Conservation (phyloP, 306 rosid genomes). For the Vigna mungo region DNA sequence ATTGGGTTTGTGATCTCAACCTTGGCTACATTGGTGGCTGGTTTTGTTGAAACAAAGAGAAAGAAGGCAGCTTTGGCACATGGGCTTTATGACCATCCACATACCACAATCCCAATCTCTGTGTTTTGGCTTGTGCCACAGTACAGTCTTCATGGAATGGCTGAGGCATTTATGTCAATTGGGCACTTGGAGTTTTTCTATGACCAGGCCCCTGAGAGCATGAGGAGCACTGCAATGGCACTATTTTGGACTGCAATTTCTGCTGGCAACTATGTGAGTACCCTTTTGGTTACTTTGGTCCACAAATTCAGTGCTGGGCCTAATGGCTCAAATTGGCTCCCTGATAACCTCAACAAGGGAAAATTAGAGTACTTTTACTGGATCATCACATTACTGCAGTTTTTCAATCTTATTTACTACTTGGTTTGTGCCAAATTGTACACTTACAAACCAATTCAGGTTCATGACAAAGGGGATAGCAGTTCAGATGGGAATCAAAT, state of each 20-base stretch:
- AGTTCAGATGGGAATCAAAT: slow-evolving; percentile 53
- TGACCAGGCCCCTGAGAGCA: slow-evolving; percentile 93
- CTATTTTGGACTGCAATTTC: slow-evolving; percentile 81
- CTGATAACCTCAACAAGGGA: slow-evolving; percentile 74
- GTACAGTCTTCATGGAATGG: slow-evolving; percentile 87
- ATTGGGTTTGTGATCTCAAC: slow-evolving; percentile 80
- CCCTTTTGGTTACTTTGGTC: slow-evolving; percentile 69
- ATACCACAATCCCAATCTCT: slow-evolving; percentile 67
- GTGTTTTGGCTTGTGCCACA: slow-evolving; percentile 93
- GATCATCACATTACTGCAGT: slow-evolving; percentile 73
- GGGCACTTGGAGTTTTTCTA: slow-evolving; percentile 95
- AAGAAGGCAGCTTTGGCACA: slow-evolving; percentile 60
- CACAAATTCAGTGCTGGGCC: slow-evolving; percentile 72
- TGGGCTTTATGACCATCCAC: slow-evolving; percentile 57
- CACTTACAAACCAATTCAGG: slow-evolving; percentile 74
- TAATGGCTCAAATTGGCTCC: slow-evolving; percentile 86
- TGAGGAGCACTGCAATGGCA: slow-evolving; percentile 90
- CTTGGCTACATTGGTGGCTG: slow-evolving; percentile 78
- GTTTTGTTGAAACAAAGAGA: slow-evolving; percentile 74
- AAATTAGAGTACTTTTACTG: slow-evolving; percentile 85
- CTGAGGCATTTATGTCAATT: slow-evolving; percentile 95
- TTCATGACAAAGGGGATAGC: slow-evolving; percentile 47
- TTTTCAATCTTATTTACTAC: slow-evolving; percentile 70
- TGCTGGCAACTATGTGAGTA: slow-evolving; percentile 73
- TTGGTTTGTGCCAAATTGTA: slow-evolving; percentile 66